Evolutionary conservation across 208 protist genomes (phyloP).

Genomic region (Leishmania amazonensis): DNA sequence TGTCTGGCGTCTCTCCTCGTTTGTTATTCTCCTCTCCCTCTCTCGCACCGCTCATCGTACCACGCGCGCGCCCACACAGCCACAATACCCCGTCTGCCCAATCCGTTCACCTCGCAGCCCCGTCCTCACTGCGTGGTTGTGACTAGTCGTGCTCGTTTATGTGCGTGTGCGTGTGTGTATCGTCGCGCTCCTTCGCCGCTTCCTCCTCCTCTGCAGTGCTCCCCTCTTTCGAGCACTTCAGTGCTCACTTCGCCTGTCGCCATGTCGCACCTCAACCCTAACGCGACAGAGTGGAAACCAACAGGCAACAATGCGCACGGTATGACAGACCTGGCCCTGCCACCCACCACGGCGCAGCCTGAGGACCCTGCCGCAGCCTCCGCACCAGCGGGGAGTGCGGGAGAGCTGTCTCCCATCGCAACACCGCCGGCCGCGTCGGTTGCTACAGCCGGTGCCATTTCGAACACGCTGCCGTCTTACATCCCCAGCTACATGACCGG

Average conservation of each 20-base stretch:
- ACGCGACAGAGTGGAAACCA: constrained; percentile 84
- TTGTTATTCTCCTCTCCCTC: neutral
- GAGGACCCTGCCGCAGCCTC: constrained; percentile 10
- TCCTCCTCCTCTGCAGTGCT: neutral
- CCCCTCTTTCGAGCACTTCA: neutral
- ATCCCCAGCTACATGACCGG: constrained; percentile 37
- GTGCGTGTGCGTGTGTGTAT: neutral
- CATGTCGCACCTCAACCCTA: constrained; percentile 70
- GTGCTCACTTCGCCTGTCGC: neutral
- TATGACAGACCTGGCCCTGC: constrained; percentile 46
- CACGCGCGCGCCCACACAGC: neutral
- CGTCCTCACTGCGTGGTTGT: neutral
- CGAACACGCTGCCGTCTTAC: constrained; percentile 22
- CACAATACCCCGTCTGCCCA: neutral
- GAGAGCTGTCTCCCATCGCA: neutral
- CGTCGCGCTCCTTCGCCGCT: neutral
- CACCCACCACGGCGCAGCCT: constrained; percentile 37
- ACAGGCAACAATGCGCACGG: constrained; percentile 37
- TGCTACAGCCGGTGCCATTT: neutral
- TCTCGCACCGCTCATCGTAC: neutral
- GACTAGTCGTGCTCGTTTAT: neutral
- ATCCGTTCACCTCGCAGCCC: neutral
- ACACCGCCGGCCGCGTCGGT: constrained; percentile 3
- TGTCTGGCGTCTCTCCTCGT: neutral
- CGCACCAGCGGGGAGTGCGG: neutral